These are phyloP conservation scores for Cryphonectria carpinicola DNA, from an alignment of 2,329 filamentous ascomycete genomes.

Conservation along the genomic window DNA sequence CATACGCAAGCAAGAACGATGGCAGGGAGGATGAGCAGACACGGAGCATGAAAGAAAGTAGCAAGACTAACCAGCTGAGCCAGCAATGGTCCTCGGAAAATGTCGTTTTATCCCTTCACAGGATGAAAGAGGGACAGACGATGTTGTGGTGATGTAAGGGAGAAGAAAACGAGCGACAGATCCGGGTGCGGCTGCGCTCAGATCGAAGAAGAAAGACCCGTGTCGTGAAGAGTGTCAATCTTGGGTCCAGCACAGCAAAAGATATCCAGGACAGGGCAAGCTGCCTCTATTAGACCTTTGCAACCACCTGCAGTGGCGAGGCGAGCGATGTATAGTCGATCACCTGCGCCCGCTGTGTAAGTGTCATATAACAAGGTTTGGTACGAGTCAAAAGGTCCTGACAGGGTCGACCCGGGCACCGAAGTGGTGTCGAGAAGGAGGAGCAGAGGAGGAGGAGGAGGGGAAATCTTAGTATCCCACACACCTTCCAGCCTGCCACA, in stretches of 20 bases:
- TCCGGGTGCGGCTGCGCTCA: constrained; percentile 6
- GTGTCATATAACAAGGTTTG: not conserved
- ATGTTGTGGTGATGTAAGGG: not conserved
- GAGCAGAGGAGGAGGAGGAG: not conserved
- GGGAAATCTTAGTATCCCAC: not conserved
- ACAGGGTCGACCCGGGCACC: constrained; percentile 20
- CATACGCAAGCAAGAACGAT: not conserved
- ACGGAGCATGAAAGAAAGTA: not conserved
- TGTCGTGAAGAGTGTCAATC: not conserved
- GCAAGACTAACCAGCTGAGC: constrained; percentile 6
- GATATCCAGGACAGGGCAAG: constrained; percentile 5
- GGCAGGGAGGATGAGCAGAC: not conserved
- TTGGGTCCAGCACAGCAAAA: not conserved
- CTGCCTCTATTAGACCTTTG: constrained; percentile 12
- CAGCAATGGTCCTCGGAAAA: not conserved
- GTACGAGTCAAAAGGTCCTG: not conserved
- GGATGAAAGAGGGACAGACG: not conserved
- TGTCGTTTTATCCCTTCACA: not conserved
- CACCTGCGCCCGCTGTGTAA: constrained; percentile 17
- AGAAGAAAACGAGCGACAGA: not conserved
- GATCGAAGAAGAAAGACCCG: constrained; percentile 3
- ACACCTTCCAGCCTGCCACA: constrained; percentile 15
- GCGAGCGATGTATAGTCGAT: constrained; percentile 16
- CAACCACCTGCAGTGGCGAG: constrained; percentile 2
- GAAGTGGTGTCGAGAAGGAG: not conserved